These are phyloP conservation scores for Sclerotinia minor DNA, from an alignment of 2,329 filamentous ascomycete species.

Conservation along the genomic window DNA sequence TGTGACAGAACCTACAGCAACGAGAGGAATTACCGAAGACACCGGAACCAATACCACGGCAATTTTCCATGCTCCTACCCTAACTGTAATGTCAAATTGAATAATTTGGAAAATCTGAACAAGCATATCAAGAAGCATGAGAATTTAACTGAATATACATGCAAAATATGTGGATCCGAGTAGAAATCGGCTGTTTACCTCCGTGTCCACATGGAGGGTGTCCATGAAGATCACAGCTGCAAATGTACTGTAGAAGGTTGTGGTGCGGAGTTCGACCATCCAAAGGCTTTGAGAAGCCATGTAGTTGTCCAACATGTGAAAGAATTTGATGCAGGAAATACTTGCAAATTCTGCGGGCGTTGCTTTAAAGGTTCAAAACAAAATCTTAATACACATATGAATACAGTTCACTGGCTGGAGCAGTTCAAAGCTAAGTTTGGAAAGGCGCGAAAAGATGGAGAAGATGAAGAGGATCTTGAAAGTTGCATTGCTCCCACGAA, in stretches of 20 bases:
- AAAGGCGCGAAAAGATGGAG: neutral
- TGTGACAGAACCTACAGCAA: neutral
- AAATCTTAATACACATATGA: neutral
- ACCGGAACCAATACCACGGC: neutral
- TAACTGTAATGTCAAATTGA: neutral
- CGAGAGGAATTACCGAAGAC: accelerated
- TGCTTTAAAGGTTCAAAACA: accelerated
- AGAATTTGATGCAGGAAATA: neutral
- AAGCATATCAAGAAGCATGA: neutral
- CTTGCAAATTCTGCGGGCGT: neutral
- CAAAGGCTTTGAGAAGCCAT: accelerated
- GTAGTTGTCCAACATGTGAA: accelerated
- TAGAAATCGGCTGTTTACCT: accelerated
- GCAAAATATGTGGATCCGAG: neutral
- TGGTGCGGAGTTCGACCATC: accelerated
- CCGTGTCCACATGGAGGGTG: accelerated
- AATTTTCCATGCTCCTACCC: neutral
- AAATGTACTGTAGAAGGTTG: neutral
- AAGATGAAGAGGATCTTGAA: neutral
- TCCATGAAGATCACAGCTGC: neutral
- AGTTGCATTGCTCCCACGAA: neutral
- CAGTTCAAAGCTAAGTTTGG: neutral
- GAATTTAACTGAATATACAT: neutral
- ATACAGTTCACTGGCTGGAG: neutral
- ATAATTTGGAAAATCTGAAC: neutral